Base-by-base conservation (phyloP, 257 asterid genomes). In the Ocimum tenuiflorum region DNA sequence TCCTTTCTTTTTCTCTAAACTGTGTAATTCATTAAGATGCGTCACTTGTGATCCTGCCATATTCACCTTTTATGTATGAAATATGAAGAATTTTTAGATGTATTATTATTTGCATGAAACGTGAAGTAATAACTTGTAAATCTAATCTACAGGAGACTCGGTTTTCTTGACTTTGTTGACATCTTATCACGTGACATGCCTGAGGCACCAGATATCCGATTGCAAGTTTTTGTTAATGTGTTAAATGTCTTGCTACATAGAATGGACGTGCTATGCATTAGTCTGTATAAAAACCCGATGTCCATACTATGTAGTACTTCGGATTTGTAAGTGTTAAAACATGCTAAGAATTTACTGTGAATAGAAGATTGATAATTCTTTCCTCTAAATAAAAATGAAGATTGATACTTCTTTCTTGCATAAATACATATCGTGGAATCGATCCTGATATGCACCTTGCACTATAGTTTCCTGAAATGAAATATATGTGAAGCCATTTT, bases 141-240 rank as follows among this genome's bases (percentile, higher is more conserved):
- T 41, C 31, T 39, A 15, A 42, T 49, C 38, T 1, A 15, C 42
- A 24, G 31, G 46, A 33, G 23, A 13, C 29, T 23, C 42, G 1
- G 24, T 60, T 61, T 38, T 38, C 55, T 50, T 60, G 56, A 52
- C 20, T 70, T 61, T 51, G 18, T 42, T 61, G 29, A 41, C 11
- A 55, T 45, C 22, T 67, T 4, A 27, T 39, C 33, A 27, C 27
- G 41, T n/a, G 53, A 70, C 19, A 14, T 41, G 63, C 52, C 29
- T 52, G 17, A 41, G 50, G 58, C 55, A 50, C 47, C 70, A 13
- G 27, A 42, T 42, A 52, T 61, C 3, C 12, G 17, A 33, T 42
- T 42, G 22, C 42, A 17, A 20, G 14, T 31, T 8, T 17, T 2
- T 23, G 4, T 33, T 31, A n/a, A 7, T 4, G 52, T 51, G 20